Evolutionary conservation across 345 rosid species (phyloP), one percentile per base, ranked within the genome.

Genomic region (Gossypioides kirkii): DNA sequence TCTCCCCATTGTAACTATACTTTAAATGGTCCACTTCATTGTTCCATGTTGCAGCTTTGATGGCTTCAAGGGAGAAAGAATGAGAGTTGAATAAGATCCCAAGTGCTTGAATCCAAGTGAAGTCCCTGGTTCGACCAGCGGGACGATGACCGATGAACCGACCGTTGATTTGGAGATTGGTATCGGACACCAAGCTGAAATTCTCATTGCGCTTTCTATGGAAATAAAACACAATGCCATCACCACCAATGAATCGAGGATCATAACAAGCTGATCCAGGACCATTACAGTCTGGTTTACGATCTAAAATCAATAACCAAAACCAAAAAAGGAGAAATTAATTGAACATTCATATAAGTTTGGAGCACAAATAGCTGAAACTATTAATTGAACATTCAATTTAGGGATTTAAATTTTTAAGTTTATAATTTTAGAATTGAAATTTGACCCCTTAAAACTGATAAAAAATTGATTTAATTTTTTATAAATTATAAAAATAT

Each of bases 191-290:
- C 43, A 87, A 76, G 72, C 81, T 79, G 70, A 87, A 87, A 9
- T 78, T 79, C 77, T 82, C 76, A 12, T 82, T 82, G 79, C 84
- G 76, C 85, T 81, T 84, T 56, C 88, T 88, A 62, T 84, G 88
- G 81, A 86, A 87, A 81, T 86, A 87, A 77, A 86, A 87, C 32
- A 84, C 83, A 18, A 81, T 72, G 41, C 88, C 86, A 36, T 87
- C 87, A 25, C 88, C 89, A 47, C 87, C 87, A 20, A 84, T 80
- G 76, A 87, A 87, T 46, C 89, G 81, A 2, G 89, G 88, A 50
- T 86, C 84, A 26, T 77, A 71, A 76, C 91, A 87, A 3, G 87
- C 91, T n/a, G 91, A 77, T 78, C 89, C 89, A 23, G 85, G 86
- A 26, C 81, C 73, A 58, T 84, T 76, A 50, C 85, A 82, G 71